These are phyloP conservation scores for Ganoderma resinaceum DNA, from an alignment of 1,284 basidiomycete genomes.

Conservation along the genomic window DNA sequence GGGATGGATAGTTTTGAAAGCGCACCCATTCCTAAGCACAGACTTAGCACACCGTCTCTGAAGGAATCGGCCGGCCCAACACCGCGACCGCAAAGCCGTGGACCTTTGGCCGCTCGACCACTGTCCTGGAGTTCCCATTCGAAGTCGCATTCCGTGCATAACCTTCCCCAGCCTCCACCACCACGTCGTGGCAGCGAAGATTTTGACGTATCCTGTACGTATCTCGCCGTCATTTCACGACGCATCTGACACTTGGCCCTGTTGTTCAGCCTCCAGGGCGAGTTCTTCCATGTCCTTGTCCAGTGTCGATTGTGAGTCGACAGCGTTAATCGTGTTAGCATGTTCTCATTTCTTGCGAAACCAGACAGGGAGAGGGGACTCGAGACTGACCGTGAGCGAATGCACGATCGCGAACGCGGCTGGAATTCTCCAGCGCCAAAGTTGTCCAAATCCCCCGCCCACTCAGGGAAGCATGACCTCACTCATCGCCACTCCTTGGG, in stretches of 20 bases:
- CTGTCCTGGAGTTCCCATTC: constrained; percentile 39
- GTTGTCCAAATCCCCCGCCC: constrained; percentile 28
- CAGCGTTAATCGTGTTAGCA: neutral
- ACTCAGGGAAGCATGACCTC: constrained; percentile 20
- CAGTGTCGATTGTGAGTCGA: constrained; percentile 30
- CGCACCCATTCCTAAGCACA: constrained; percentile 32
- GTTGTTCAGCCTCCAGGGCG: constrained; percentile 34
- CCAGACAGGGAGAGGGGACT: constrained; percentile 28
- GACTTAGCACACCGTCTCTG: constrained; percentile 23
- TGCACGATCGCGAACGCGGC: constrained; percentile 34
- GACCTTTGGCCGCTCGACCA: constrained; percentile 25
- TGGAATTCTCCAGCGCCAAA: constrained; percentile 35
- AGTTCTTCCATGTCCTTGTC: constrained; percentile 35
- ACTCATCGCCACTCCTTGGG: constrained; percentile 27
- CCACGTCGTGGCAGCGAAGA: constrained; percentile 37
- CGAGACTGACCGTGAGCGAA: constrained; percentile 23
- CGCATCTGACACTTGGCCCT: constrained; percentile 7
- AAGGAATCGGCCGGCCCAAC: constrained; percentile 23
- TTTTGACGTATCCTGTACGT: constrained; percentile 36
- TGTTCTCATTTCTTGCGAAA: neutral
- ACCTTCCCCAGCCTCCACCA: constrained; percentile 32
- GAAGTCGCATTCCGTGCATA: constrained; percentile 37
- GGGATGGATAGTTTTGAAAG: constrained; percentile 59
- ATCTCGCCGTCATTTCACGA: too few species aligned
- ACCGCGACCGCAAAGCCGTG: constrained; percentile 27